Evolutionary conservation across 2,329 filamentous ascomycete genomes (phyloP), one percentile per base, ranked within the genome.

Genomic region (Diplodia corticola): DNA sequence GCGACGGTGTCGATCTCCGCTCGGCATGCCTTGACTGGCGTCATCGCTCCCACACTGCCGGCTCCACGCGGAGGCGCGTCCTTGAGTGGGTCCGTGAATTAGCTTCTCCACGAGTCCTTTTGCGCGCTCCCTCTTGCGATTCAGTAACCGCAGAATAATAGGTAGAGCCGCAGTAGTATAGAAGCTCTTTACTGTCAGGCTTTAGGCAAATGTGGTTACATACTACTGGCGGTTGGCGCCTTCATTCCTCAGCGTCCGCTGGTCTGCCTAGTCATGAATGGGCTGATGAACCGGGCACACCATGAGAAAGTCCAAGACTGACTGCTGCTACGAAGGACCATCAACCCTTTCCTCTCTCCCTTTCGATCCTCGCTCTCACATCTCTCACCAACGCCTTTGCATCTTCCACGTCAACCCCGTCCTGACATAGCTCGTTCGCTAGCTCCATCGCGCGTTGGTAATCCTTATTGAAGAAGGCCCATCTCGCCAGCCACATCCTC

Each of bases 391-490:
- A 81, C 3, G 93, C 92, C 80, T 98, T 98, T 30, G 95, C 95
- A 78, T 99, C 95, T 76, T 99, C 95, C 2, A 98, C 92, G 78
- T 98, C 95, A 28, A 96, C 89, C 0, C 95, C 95, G 78, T 99
- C 95, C 78, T 97, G 92, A 76, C 93, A 97, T 53, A 99, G 82
- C 79, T 99, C 95, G 68, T 89, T 92, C 0, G 93, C 93, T 49
- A 98, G 81, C 69, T 92, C 87, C 79, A 91, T 90, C 4, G 92
- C 92, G 22, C 90, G 86, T 35, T 84, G 82, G 72, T 91, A 91
- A 76, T 97, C 92, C 46, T 88, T 88, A 12, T 85, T 86, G 44
- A 86, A 85, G 80, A 96, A 90, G 13, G 92, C 90, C 80, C 89
- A 90, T 65, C 88, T 87, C 17, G 95, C 95, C 66, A 99, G 86